These are phyloP conservation scores for Starmera quercuum DNA, from an alignment of 805 yeast species.

Conservation along the genomic window DNA sequence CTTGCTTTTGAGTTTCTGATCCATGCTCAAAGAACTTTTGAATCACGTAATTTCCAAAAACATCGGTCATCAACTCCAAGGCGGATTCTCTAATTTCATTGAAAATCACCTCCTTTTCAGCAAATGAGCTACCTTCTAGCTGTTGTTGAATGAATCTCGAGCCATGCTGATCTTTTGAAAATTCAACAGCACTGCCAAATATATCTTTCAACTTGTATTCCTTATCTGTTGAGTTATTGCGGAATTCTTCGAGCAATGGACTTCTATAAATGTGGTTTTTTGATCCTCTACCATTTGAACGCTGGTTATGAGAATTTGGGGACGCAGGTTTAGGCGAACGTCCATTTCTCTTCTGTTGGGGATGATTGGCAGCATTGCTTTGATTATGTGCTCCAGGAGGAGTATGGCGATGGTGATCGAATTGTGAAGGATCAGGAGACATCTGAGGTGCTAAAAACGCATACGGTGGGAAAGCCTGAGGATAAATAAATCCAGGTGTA, in stretches of 20 bases:
- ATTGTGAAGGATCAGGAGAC: slow-evolving; percentile 6
- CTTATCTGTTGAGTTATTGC: slow-evolving; percentile 53
- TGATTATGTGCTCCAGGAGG: slow-evolving; percentile 3
- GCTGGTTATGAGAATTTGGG: slow-evolving; percentile 13
- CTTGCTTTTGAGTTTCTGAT: slow-evolving; percentile 54
- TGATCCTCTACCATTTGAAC: slow-evolving; percentile 12
- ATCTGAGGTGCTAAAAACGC: slow-evolving; percentile 18
- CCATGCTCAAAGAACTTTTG: slow-evolving; percentile 92
- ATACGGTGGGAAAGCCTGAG: slow-evolving; percentile 21
- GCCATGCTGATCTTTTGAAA: slow-evolving; percentile 94
- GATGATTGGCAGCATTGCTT: not conserved
- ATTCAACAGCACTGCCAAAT: slow-evolving; percentile 82
- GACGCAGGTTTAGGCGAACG: slow-evolving; percentile 18
- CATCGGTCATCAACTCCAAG: slow-evolving; percentile 85
- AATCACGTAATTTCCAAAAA: slow-evolving; percentile 94
- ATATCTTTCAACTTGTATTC: slow-evolving; percentile 66
- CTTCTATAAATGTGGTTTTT: slow-evolving; percentile 56
- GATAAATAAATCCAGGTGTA: slow-evolving; percentile 14
- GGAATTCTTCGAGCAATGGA: slow-evolving; percentile 78
- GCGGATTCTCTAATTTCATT: slow-evolving; percentile 73
- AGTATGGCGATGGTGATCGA: slow-evolving; percentile 3
- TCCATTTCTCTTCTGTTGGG: slow-evolving; percentile 8
- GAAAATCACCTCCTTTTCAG: slow-evolving; percentile 74
- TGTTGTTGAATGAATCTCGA: slow-evolving; percentile 94
- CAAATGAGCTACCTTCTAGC: slow-evolving; percentile 52